Conservation (phyloP, 352 stramenopile species). For the Phytophthora quininea region DNA sequence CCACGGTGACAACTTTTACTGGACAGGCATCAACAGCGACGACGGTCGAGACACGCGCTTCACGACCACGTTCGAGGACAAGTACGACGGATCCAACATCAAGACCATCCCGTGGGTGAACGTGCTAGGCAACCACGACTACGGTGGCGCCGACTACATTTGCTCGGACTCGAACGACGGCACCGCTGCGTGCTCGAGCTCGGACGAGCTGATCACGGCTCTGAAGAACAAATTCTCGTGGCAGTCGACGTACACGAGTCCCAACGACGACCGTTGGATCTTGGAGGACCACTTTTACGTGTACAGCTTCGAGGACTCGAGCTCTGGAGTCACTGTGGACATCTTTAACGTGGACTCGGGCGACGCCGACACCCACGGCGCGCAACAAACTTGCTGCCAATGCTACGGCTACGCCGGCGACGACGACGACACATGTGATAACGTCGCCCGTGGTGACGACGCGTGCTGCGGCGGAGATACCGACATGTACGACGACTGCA, state of each 20-base stretch:
- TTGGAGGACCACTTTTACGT: slow-evolving; percentile 70
- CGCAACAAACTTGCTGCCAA: slow-evolving; percentile 63
- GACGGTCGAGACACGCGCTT: slow-evolving; percentile 56
- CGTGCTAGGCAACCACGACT: slow-evolving; percentile 76
- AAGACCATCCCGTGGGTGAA: slow-evolving; percentile 63
- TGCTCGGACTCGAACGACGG: slow-evolving; percentile 43
- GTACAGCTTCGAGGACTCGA: slow-evolving; percentile 44
- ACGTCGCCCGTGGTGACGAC: slow-evolving; percentile 47
- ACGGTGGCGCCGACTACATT: slow-evolving; percentile 65
- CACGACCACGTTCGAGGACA: slow-evolving; percentile 61
- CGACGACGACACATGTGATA: slow-evolving; percentile 45
- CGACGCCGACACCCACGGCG: slow-evolving; percentile 57
- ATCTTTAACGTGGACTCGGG: slow-evolving; percentile 76
- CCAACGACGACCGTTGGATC: slow-evolving; percentile 64
- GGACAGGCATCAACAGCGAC: slow-evolving; percentile 62
- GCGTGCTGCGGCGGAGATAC: slow-evolving; percentile 47
- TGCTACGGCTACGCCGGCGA: slow-evolving; percentile 64
- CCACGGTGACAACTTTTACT: slow-evolving; percentile 81
- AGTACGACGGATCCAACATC: slow-evolving; percentile 55
- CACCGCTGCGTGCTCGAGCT: slow-evolving; percentile 33
- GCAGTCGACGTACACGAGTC: slow-evolving; percentile 57
- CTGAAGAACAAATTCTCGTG: slow-evolving; percentile 59
- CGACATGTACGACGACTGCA: slow-evolving; percentile 50
- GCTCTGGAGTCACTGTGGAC: slow-evolving; percentile 58
- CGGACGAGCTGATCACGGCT: slow-evolving; percentile 35